Base-by-base conservation (phyloP, 352 stramenopile genomes). In the Globisporangium megalacanthum region DNA sequence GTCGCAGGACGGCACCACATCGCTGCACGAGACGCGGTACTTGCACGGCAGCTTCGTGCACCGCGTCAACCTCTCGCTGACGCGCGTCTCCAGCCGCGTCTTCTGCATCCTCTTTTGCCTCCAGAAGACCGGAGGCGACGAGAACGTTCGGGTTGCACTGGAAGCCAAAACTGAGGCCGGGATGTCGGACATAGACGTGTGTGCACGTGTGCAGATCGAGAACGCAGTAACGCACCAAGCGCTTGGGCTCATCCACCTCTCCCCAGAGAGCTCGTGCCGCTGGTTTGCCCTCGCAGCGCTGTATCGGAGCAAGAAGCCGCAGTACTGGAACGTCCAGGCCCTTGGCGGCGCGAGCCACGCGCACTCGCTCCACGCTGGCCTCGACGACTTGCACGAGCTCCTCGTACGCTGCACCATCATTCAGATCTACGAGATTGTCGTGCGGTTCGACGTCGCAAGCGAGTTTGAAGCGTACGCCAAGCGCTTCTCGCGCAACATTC, bases 51-150 rank as follows among this genome's bases (percentile, higher is more conserved):
- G 69, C 14, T 73, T 87, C 37, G 73, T 83, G 3, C 69, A 86
- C 54, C 79, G 77, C 8, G 49, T 88, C 31, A 66, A 71, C 20
- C 36, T 85, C 31, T 62, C 64, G 1, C 33, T 89, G 14, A 63
- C 68, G 0, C 57, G 67, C 6, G 25, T 87, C 0, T 62, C 69
- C 8, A 62, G 42, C 44, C 72, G 74, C 10, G 73, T 87, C 6
- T 85, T 77, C 46, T 85, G 77, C 36, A 41, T 87, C 14, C 39
- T 89, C 1, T 68, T 89, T 19, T 85, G 67, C 19, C 25, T 86
- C n/a, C 69, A 77, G 35, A 78, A 67, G 56, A 54, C 49, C 5
- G 60, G 39, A 0, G 46, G 22, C 25, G 29, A 60, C 1, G 35
- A 36, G 7, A 52, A 41, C 3, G 61, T 29, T 29, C 25, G 25